phyloP scores from a whole-genome alignment of 2,329 filamentous ascomycete species.

The Lachnellula suecica region DNA sequence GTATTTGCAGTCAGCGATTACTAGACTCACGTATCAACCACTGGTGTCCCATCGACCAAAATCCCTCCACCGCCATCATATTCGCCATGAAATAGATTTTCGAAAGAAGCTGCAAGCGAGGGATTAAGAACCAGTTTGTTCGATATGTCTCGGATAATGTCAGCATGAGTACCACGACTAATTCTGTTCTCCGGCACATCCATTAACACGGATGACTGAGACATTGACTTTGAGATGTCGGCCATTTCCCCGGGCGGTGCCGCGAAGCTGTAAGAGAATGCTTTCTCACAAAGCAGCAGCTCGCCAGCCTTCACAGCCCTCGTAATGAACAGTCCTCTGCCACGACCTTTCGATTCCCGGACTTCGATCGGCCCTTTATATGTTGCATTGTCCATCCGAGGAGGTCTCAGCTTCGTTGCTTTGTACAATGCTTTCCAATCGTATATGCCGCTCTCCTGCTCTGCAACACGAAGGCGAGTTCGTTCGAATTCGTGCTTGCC shows the following conservation, averaged over 20 bases:
- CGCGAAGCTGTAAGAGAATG: background rate
- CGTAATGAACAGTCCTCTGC: background rate
- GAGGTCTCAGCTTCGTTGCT: background rate
- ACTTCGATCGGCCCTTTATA: background rate
- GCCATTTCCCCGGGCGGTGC: background rate
- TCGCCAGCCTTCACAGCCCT: background rate
- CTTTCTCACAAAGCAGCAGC: slow-evolving; percentile 1
- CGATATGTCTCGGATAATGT: background rate
- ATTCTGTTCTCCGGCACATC: background rate
- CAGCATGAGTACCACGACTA: background rate
- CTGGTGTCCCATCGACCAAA: background rate
- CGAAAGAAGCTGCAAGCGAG: background rate
- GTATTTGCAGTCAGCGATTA: background rate
- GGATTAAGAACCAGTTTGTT: background rate
- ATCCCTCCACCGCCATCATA: background rate
- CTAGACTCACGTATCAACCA: background rate
- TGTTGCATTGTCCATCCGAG: background rate
- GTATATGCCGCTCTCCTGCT: slow-evolving; percentile 1
- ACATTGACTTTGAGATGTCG: background rate
- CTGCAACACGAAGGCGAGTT: background rate
- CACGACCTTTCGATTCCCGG: background rate
- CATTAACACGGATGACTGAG: background rate
- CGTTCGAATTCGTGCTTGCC: background rate
- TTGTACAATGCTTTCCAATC: slow-evolving; percentile 2
- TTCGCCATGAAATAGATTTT: background rate